Conservation (phyloP, 2,329 filamentous ascomycete genomes). For the Bisporella sp. region DNA sequence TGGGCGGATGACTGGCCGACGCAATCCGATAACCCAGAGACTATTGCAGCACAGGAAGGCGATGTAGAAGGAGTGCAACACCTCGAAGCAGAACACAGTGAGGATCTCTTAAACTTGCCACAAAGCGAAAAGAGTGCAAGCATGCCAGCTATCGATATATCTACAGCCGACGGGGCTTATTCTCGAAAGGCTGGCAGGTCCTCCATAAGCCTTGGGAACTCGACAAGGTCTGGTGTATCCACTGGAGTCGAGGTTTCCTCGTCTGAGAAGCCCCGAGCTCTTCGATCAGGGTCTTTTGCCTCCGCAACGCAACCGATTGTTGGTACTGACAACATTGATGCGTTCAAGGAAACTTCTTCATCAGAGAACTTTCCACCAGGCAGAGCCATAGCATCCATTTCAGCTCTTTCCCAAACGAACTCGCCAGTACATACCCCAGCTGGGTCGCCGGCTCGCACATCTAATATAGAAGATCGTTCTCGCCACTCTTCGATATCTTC, state of each 20-base stretch:
- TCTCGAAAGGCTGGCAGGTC: conserved; percentile 36
- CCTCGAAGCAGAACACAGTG: conserved; percentile 28
- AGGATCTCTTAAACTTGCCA: conserved; percentile 31
- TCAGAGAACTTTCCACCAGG: conserved; percentile 53
- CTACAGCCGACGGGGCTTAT: conserved; percentile 38
- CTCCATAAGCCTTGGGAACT: conserved; percentile 16
- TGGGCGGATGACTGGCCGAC: conserved; percentile 52
- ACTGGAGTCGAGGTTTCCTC: conserved; percentile 37
- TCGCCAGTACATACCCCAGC: conserved; percentile 43
- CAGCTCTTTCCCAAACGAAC: conserved; percentile 50
- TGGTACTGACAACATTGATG: conserved; percentile 58
- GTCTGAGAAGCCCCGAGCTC: conserved; percentile 43
- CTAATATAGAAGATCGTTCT: conserved; percentile 32
- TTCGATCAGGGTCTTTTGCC: conserved; percentile 57
- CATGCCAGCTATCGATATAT: conserved; percentile 37
- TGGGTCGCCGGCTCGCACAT: conserved; percentile 34
- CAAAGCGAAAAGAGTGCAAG: conserved; percentile 50
- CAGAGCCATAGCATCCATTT: conserved; percentile 60
- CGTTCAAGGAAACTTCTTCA: conserved; percentile 46
- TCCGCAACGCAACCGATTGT: conserved; percentile 58
- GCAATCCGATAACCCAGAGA: conserved; percentile 27
- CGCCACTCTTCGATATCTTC: conserved; percentile 46
- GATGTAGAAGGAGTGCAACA: conserved; percentile 36
- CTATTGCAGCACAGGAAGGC: conserved; percentile 35
- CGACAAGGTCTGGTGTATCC: conserved; percentile 36